A percentile compares a stretch with the other conserved stretches of the same genome.
Conservation (phyloP, 176 grass and related monocot species). For the Carex pumila region DNA sequence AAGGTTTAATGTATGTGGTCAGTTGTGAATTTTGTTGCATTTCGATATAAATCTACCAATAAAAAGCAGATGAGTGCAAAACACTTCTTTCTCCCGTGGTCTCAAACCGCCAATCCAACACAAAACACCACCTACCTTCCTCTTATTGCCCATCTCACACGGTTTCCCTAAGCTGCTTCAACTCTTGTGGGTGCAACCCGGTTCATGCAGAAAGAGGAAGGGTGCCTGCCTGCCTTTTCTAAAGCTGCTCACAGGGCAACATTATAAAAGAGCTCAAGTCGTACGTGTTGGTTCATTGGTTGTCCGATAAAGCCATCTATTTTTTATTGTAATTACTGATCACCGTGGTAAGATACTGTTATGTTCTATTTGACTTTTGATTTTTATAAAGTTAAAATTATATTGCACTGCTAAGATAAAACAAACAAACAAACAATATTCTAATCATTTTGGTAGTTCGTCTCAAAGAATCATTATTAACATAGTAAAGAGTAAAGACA, state of each 20-base stretch:
- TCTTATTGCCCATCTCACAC: too few species aligned
- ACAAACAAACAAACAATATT: neutral
- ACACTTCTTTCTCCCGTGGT: neutral
- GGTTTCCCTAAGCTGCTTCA: slow-evolving; percentile 41
- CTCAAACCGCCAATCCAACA: neutral
- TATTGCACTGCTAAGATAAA: neutral
- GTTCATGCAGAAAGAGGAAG: too few species aligned
- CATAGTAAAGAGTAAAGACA: neutral
- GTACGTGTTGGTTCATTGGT: slow-evolving; percentile 31
- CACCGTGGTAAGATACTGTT: neutral
- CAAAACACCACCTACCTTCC: too few species aligned
- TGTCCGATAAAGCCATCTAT: slow-evolving; percentile 35
- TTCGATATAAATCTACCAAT: too few species aligned
- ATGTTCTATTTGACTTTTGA: neutral
- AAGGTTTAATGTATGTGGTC: too few species aligned
- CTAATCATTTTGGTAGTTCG: neutral
- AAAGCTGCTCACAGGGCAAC: slow-evolving; percentile 27
- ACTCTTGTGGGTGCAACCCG: slow-evolving; percentile 53
- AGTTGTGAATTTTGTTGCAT: too few species aligned
- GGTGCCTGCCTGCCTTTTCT: slow-evolving; percentile 27
- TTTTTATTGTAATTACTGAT: neutral
- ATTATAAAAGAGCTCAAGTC: slow-evolving; percentile 35
- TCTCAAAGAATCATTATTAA: slow-evolving; percentile 13
- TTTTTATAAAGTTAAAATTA: neutral
- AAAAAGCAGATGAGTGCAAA: too few species aligned